A percentile compares a stretch with the other conserved stretches of the same genome.
Conservation (phyloP, 2,329 filamentous ascomycete genomes). For the Orbilia blumenaviensis region DNA sequence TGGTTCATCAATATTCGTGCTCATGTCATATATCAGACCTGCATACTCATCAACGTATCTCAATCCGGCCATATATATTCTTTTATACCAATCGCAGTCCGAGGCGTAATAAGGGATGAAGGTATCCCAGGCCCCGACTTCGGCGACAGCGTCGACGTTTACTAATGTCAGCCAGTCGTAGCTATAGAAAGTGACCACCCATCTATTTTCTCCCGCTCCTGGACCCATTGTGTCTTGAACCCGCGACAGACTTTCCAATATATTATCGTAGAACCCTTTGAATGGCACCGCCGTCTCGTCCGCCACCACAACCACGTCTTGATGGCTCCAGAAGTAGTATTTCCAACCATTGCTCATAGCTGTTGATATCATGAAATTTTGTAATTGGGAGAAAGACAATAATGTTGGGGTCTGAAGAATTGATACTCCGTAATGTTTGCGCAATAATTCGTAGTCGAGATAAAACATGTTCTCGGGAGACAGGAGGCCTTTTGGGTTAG, state of each 20-base stretch:
- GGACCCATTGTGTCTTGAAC: slow-evolving; percentile 59
- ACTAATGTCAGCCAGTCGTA: slow-evolving; percentile 70
- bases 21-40: background rate
- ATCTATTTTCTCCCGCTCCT: slow-evolving; percentile 59
- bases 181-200: slow-evolving; percentile 68
- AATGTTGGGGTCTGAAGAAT: slow-evolving; percentile 66
- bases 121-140: slow-evolving; percentile 68
- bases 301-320: slow-evolving; percentile 65
- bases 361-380: slow-evolving; percentile 67
- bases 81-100: slow-evolving; percentile 63
- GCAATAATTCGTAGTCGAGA: slow-evolving; percentile 66
- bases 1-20: no score
- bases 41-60: background rate
- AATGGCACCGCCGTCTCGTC: slow-evolving; percentile 60
- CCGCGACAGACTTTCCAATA: slow-evolving; percentile 55
- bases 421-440: slow-evolving; percentile 65
- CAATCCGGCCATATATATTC: slow-evolving; percentile 61
- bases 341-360: slow-evolving; percentile 64
- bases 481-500: slow-evolving; percentile 62
- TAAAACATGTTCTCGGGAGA: slow-evolving; percentile 63
- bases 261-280: slow-evolving; percentile 57
- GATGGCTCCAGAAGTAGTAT: slow-evolving; percentile 68
- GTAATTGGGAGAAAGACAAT: slow-evolving; percentile 67
- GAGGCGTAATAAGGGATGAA: slow-evolving; percentile 66
- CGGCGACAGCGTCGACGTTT: slow-evolving; percentile 66